Evolutionary conservation across 2,329 filamentous ascomycete genomes (phyloP).

Genomic region (Aspergillus puulaauensis): DNA sequence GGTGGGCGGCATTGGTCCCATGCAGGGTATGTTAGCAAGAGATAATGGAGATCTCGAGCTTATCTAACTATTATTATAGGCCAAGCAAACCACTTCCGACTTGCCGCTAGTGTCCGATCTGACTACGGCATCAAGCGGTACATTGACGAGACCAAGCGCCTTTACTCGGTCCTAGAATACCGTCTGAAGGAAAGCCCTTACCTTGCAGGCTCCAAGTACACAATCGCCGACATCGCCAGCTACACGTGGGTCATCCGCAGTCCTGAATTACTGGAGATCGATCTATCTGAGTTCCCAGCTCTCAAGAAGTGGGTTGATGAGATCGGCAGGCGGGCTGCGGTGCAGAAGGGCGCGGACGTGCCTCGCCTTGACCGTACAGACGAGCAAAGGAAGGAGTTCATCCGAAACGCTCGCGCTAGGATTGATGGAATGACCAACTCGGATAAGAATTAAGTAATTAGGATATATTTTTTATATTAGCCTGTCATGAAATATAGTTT

Average conservation of each 20-base stretch:
- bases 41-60: no score
- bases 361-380: neutral
- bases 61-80: constrained; percentile 22
- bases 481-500: no score
- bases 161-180: constrained; percentile 48
- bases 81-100: constrained; percentile 50
- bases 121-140: constrained; percentile 49
- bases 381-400: neutral
- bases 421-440: neutral
- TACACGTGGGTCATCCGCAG: constrained; percentile 43
- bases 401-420: neutral
- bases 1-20: constrained; percentile 42
- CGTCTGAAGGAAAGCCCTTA: constrained; percentile 43
- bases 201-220: constrained; percentile 48
- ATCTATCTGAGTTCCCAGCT: constrained; percentile 31
- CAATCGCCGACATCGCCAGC: constrained; percentile 49
- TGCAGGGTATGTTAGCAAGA: constrained; percentile 30
- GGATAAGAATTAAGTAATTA: no score
- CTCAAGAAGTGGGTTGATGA: constrained; percentile 32
- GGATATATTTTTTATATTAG: no score
- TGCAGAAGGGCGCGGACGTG: constrained; percentile 21
- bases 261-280: constrained; percentile 25
- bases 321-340: constrained; percentile 29
- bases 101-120: constrained; percentile 44
- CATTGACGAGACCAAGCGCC: constrained; percentile 48